Conservation (phyloP, 495 filamentous ascomycete species). For the Parachaetomium inaequale region DNA sequence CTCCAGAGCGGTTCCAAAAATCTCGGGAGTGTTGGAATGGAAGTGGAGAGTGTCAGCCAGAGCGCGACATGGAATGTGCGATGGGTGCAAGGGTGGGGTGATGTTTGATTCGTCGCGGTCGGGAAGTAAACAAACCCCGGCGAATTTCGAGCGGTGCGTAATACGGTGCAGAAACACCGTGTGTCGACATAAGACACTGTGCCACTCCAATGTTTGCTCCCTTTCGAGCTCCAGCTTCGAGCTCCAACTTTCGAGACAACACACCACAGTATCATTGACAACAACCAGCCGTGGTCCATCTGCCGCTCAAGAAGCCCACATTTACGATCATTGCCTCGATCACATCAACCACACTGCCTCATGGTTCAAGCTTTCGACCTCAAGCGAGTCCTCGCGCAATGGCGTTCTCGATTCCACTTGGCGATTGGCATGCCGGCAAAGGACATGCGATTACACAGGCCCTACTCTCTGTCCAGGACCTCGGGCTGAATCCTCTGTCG, state of each 20-base stretch:
- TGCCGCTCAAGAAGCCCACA: no score
- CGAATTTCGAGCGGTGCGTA: background rate
- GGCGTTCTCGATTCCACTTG: no score
- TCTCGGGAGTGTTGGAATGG: slow-evolving; percentile 26
- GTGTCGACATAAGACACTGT: background rate
- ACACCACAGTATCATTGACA: no score
- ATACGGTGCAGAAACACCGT: slow-evolving; percentile 15
- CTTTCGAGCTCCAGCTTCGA: background rate
- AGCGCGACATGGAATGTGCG: slow-evolving; percentile 22
- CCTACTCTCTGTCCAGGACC: background rate
- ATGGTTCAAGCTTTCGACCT: no score
- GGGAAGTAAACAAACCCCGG: slow-evolving; percentile 35
- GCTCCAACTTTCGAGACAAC: no score
- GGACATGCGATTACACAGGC: no score
- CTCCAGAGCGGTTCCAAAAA: background rate
- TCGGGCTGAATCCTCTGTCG: no score
- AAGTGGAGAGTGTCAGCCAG: slow-evolving; percentile 22
- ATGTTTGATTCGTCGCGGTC: slow-evolving; percentile 28
- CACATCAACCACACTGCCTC: no score
- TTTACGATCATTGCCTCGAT: no score
- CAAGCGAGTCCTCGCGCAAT: no score
- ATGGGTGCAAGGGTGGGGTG: slow-evolving; percentile 19
- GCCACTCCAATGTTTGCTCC: background rate
- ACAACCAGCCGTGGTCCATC: no score
- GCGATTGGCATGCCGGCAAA: no score